phyloP scores from a whole-genome alignment of 2,329 filamentous ascomycete genomes.

The Pseudogymnoascus sp. region DNA sequence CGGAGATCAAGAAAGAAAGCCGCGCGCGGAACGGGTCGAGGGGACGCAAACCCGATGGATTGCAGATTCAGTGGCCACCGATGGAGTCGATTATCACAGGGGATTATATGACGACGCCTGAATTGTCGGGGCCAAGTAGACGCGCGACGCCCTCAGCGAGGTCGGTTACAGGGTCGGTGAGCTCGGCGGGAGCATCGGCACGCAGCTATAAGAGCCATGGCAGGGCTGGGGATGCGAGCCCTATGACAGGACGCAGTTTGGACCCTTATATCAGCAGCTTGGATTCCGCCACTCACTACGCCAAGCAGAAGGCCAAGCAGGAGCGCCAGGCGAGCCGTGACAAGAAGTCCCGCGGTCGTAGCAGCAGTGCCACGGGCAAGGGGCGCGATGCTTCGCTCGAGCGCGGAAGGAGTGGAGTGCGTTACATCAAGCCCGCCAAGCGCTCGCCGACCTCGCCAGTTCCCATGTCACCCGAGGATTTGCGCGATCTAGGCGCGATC shows the following conservation, averaged over 20 bases:
- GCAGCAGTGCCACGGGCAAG: conserved; percentile 43
- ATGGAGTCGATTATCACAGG: conserved; percentile 45
- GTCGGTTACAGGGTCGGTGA: conserved; percentile 47
- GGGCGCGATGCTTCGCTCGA: conserved; percentile 61
- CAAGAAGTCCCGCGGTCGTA: conserved; percentile 37
- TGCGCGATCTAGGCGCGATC: conserved; percentile 51
- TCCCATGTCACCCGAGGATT: conserved; percentile 88
- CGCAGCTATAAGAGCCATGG: conserved; percentile 43
- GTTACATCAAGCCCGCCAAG: conserved; percentile 70
- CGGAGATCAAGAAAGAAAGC: conserved; percentile 53
- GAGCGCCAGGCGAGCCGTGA: conserved; percentile 41
- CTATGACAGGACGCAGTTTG: conserved; percentile 58
- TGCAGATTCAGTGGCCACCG: conserved; percentile 57
- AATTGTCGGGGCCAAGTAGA: conserved; percentile 46
- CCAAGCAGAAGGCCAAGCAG: conserved; percentile 43
- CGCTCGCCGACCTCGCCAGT: conserved; percentile 86
- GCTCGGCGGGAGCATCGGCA: conserved; percentile 37
- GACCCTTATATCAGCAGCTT: conserved; percentile 84
- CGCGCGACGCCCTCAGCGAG: conserved; percentile 29
- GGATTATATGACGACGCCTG: conserved; percentile 50
- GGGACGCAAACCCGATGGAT: conserved; percentile 69
- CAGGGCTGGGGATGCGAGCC: conserved; percentile 38
- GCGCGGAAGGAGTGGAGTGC: conserved; percentile 59
- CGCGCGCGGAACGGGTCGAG: conserved; percentile 64
- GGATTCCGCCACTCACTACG: conserved; percentile 65